These are phyloP conservation scores for Nitzschia sp. DNA, from an alignment of 108 stramenopile genomes.

Conservation along the genomic window DNA sequence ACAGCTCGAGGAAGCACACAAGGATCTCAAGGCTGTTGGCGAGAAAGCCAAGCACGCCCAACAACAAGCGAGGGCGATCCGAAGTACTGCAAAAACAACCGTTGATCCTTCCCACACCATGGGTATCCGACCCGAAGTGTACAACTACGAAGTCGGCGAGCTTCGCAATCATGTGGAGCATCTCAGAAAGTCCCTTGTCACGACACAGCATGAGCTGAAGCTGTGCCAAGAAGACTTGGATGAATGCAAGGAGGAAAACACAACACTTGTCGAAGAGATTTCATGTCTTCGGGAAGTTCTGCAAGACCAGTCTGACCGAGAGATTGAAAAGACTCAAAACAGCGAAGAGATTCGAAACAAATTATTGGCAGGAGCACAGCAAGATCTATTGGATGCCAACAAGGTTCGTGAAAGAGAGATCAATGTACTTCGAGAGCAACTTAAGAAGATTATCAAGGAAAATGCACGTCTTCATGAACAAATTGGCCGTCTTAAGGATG, in stretches of 20 bases:
- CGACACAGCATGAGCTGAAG: conserved; percentile 6
- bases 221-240: neutral
- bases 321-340: neutral
- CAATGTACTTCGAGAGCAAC: conserved; percentile 35
- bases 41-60: conserved; percentile 14
- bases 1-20: neutral
- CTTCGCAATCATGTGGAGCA: no score
- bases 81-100: conserved; percentile 6
- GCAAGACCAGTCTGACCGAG: conserved; percentile 5
- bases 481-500: conserved; percentile 19
- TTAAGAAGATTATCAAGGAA: conserved; percentile 39
- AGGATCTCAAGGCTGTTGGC: neutral
- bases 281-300: conserved; percentile 24
- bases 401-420: conserved; percentile 29
- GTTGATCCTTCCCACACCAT: neutral
- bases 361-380: conserved; percentile 29
- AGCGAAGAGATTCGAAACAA: neutral
- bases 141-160: neutral
- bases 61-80: conserved; percentile 11
- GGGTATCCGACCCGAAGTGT: neutral
- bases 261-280: conserved; percentile 23
- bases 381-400: neutral
- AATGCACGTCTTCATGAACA: conserved; percentile 38
- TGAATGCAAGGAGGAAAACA: conserved; percentile 26
- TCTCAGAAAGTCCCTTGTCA: no score